A percentile compares a stretch with the other conserved stretches of the same genome.
Conservation (phyloP, 2,329 filamentous ascomycete species). For the Ascochyta pisi region DNA sequence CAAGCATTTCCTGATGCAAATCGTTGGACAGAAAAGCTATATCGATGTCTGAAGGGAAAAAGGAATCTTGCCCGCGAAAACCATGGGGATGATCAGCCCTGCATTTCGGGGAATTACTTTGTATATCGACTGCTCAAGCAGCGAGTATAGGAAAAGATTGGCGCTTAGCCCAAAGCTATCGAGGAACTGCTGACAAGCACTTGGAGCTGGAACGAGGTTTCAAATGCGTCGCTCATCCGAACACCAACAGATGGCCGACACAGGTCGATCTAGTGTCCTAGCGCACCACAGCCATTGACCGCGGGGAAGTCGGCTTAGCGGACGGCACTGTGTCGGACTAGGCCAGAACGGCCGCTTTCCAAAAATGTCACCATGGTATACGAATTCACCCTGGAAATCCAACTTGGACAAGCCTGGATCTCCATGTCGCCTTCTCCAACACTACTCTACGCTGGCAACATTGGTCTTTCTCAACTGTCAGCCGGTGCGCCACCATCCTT, state of each 20-base stretch:
- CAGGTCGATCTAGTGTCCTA: constrained; percentile 42
- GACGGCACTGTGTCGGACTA: constrained; percentile 33
- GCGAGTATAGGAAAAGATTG: constrained; percentile 35
- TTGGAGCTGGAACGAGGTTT: constrained; percentile 42
- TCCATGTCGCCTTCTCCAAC: constrained; percentile 12
- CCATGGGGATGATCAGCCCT: constrained; percentile 37
- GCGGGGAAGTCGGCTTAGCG: constrained; percentile 43
- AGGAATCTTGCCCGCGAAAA: constrained; percentile 31
- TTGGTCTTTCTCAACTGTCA: constrained; percentile 16
- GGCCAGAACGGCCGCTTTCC: constrained; percentile 39
- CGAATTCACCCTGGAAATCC: constrained; percentile 22
- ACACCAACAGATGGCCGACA: constrained; percentile 38
- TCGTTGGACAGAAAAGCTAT: constrained; percentile 29
- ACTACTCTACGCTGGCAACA: constrained; percentile 4
- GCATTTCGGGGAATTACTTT: constrained; percentile 41
- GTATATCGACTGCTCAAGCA: constrained; percentile 38
- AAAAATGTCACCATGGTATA: constrained; percentile 32
- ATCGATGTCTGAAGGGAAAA: constrained; percentile 28
- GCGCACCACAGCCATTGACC: constrained; percentile 41
- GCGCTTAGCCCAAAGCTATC: constrained; percentile 35
- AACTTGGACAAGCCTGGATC: constrained; percentile 24
- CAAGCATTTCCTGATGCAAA: constrained; percentile 42
- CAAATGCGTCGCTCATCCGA: constrained; percentile 40
- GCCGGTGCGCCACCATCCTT: constrained; percentile 17
- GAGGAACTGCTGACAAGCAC: constrained; percentile 41